Conservation (phyloP, 805 yeast species). For the Ogataea polymorpha region DNA sequence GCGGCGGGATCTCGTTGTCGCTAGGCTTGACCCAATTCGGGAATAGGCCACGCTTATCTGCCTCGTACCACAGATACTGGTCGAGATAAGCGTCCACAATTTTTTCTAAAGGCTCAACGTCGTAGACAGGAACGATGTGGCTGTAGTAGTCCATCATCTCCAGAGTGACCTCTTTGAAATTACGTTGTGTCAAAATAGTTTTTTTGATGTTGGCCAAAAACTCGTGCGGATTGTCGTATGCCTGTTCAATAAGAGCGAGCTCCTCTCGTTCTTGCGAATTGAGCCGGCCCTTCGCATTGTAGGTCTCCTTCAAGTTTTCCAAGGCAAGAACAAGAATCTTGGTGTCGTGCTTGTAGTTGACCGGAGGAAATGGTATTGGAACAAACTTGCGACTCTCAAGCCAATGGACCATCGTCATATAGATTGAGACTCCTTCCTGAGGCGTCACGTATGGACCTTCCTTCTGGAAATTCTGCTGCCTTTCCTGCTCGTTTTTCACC, state of each 20-base stretch:
- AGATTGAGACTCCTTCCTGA: conserved; percentile 83
- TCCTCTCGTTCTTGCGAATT: conserved; percentile 91
- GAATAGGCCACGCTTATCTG: conserved; percentile 78
- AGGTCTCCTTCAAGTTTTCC: conserved; percentile 81
- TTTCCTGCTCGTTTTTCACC: conserved; percentile 87
- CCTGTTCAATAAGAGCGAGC: conserved; percentile 88
- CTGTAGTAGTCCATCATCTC: conserved; percentile 92
- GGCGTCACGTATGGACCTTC: conserved; percentile 88
- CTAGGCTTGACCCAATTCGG: conserved; percentile 97
- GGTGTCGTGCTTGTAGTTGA: conserved; percentile 89
- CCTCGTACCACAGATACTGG: conserved; percentile 95
- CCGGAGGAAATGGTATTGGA: conserved; percentile 92
- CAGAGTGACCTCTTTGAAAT: conserved; percentile 81
- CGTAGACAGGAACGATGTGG: conserved; percentile 79
- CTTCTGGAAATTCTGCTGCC: conserved; percentile 74
- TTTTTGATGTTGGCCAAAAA: conserved; percentile 81
- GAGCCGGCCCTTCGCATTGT: conserved; percentile 68
- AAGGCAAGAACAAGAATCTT: conserved; percentile 84
- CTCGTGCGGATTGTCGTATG: conserved; percentile 96
- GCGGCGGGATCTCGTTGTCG: conserved; percentile 90
- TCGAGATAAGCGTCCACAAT: conserved; percentile 95
- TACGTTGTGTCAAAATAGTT: conserved; percentile 79
- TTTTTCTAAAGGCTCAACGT: conserved; percentile 88
- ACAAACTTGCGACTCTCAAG: conserved; percentile 76
- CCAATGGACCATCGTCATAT: conserved; percentile 89